These are phyloP conservation scores for Gossypium thurberi DNA, from an alignment of 345 rosid species.

Conservation along the genomic window DNA sequence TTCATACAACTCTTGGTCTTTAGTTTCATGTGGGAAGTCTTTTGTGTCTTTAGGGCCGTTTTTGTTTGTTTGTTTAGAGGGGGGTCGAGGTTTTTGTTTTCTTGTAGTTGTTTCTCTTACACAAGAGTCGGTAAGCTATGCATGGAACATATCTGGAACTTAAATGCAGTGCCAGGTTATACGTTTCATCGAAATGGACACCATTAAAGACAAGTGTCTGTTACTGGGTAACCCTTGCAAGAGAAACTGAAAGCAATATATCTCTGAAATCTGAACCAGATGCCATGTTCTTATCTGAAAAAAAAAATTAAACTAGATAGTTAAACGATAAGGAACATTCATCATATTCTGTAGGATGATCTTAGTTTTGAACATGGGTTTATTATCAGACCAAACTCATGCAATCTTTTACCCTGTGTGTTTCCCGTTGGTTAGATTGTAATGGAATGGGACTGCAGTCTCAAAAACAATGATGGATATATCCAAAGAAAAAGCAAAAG, in stretches of 20 bases:
- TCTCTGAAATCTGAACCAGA: constrained; percentile 19
- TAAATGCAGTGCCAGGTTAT: constrained; percentile 34
- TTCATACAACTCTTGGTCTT: constrained; percentile 15
- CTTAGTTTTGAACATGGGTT: neutral
- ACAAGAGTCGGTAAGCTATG: constrained; percentile 20
- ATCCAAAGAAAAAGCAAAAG: constrained; percentile 16
- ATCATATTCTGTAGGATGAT: constrained; percentile 5
- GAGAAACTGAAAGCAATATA: constrained; percentile 23
- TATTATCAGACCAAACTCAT: neutral
- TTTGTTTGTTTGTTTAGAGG: constrained; percentile 15
- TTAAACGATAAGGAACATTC: constrained; percentile 8
- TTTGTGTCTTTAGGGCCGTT: constrained; percentile 13
- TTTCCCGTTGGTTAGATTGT: constrained; percentile 10
- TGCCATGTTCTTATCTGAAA: constrained; percentile 21
- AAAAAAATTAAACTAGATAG: constrained; percentile 8
- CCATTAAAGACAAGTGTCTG: constrained; percentile 30
- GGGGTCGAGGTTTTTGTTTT: neutral
- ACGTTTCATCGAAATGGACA: constrained; percentile 23
- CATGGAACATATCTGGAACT: constrained; percentile 36
- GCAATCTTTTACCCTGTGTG: neutral
- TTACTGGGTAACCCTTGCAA: constrained; percentile 14
- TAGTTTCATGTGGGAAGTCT: constrained; percentile 18
- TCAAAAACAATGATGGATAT: constrained; percentile 26
- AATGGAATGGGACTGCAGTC: constrained; percentile 27
- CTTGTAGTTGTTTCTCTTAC: constrained; percentile 12